phyloP scores from a whole-genome alignment of 2,329 filamentous ascomycete genomes.

The Aureobasidium sp. region DNA sequence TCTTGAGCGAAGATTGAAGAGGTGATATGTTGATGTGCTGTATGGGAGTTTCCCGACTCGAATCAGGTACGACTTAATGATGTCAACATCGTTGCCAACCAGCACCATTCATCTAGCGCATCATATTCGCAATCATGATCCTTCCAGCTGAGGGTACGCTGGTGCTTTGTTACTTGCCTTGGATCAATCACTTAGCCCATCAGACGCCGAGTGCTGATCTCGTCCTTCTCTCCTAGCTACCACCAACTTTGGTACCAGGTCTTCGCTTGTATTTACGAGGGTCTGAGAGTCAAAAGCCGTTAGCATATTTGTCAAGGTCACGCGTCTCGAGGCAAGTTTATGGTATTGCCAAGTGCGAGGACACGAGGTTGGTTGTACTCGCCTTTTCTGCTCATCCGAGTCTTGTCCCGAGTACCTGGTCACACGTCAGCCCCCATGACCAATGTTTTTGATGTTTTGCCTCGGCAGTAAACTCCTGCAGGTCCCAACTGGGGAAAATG shows the following conservation, averaged over 20 bases:
- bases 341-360: neutral
- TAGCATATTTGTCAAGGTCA: neutral
- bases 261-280: slow-evolving; percentile 62
- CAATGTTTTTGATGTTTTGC: neutral
- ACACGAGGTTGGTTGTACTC: slow-evolving; percentile 17
- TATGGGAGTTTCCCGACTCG: neutral
- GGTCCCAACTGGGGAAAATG: neutral
- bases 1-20: neutral
- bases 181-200: neutral
- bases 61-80: neutral
- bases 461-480: neutral
- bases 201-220: neutral
- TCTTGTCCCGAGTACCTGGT: slow-evolving; percentile 61
- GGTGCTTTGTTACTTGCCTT: neutral
- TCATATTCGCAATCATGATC: neutral
- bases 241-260: slow-evolving; percentile 21
- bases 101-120: neutral
- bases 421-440: slow-evolving; percentile 9
- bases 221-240: neutral
- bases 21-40: neutral
- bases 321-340: neutral
- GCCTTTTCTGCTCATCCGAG: slow-evolving; percentile 64
- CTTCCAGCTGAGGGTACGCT: neutral
- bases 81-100: neutral
- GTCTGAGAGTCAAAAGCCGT: slow-evolving; percentile 37